Evolutionary conservation across 345 rosid genomes (phyloP).

Genomic region (Carallia brachiata): DNA sequence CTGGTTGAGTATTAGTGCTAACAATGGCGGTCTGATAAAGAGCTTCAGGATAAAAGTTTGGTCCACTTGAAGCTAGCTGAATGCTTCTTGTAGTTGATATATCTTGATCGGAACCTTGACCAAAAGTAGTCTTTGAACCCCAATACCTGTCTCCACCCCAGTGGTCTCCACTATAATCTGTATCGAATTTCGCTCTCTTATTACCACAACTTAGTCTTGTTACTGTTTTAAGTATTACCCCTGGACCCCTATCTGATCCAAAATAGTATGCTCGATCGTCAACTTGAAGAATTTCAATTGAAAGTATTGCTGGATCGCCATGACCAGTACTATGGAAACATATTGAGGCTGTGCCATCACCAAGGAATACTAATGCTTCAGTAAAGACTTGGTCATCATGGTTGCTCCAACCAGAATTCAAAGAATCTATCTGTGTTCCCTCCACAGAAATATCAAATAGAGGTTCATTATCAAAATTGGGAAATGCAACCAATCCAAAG

Average conservation of each 20-base stretch:
- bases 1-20: conserved; percentile 64
- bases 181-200: conserved; percentile 63
- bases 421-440: conserved; percentile 78
- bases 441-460: conserved; percentile 84
- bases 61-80: conserved; percentile 58
- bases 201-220: conserved; percentile 78
- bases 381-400: conserved; percentile 77
- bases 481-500: conserved; percentile 50
- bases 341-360: conserved; percentile 60
- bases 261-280: conserved; percentile 71
- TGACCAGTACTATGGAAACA: conserved; percentile 98
- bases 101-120: conserved; percentile 50
- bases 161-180: conserved; percentile 67
- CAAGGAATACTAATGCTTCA: conserved; percentile 74
- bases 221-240: conserved; percentile 64
- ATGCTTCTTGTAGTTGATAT: conserved; percentile 65
- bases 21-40: conserved; percentile 78
- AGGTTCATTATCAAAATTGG: conserved; percentile 66
- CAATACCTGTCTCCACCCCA: conserved; percentile 99
- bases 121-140: conserved; percentile 59
- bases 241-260: conserved; percentile 57
- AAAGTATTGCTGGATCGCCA: conserved; percentile 87
- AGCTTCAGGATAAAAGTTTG: conserved; percentile 86
- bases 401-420: conserved; percentile 82
- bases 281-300: conserved; percentile 87